phyloP scores from a whole-genome alignment of 1,284 basidiomycete species.

The Trichosporon sp. region DNA sequence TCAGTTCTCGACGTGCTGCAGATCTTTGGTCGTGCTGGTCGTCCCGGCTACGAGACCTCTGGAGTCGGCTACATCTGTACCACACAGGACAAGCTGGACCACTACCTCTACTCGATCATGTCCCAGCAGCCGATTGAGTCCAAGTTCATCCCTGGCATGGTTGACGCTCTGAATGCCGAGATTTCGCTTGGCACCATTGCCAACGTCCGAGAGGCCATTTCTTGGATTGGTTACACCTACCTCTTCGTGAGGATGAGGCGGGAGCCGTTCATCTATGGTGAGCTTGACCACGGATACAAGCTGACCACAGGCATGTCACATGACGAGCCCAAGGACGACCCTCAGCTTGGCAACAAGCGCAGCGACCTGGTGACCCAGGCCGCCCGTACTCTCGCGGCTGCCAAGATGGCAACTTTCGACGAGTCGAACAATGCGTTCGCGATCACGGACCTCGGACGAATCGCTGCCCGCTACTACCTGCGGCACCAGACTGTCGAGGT shows the following conservation, averaged over 20 bases:
- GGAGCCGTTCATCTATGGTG: slow-evolving; percentile 87
- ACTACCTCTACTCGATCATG: slow-evolving; percentile 85
- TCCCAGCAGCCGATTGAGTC: slow-evolving; percentile 97
- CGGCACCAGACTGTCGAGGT: slow-evolving; percentile 79
- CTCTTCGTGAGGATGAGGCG: slow-evolving; percentile 92
- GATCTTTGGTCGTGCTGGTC: slow-evolving; percentile 95
- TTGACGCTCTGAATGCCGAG: slow-evolving; percentile 93
- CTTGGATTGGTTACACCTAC: slow-evolving; percentile 97
- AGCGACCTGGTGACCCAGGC: slow-evolving; percentile 67
- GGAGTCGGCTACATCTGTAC: slow-evolving; percentile 98
- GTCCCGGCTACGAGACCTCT: slow-evolving; percentile 90
- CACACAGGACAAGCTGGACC: slow-evolving; percentile 82
- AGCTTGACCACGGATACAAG: slow-evolving; percentile 22
- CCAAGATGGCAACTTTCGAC: slow-evolving; percentile 81
- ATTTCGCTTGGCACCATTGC: slow-evolving; percentile 91
- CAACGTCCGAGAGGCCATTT: slow-evolving; percentile 78
- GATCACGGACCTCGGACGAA: slow-evolving; percentile 83
- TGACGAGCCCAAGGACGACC: slow-evolving; percentile 70
- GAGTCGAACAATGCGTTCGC: slow-evolving; percentile 60
- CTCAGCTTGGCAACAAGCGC: slow-evolving; percentile 69
- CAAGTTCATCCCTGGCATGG: slow-evolving; percentile 82
- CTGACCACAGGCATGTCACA: slow-evolving; percentile 65
- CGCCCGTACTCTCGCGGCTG: slow-evolving; percentile 65
- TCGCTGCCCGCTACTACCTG: slow-evolving; percentile 96
- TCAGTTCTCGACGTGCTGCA: slow-evolving; percentile 94